Conservation (phyloP, 495 filamentous ascomycete species). For the Hypoxylon intermedium region DNA sequence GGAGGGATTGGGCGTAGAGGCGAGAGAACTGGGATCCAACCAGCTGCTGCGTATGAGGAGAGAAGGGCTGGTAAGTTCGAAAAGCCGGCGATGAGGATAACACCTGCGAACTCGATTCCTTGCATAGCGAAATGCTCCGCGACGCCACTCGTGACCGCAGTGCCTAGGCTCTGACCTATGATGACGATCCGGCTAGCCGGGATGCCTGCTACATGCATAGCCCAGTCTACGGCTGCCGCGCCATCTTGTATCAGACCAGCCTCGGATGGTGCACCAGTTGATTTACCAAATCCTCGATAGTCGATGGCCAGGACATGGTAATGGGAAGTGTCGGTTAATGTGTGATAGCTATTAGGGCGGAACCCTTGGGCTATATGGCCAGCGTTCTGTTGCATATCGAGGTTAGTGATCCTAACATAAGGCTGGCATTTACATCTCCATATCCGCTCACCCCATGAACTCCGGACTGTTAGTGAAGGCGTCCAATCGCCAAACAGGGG, state of each 20-base stretch:
- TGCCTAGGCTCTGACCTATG: slow-evolving; percentile 89
- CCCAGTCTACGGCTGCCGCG: slow-evolving; percentile 73
- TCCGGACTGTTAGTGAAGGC: slow-evolving; percentile 19
- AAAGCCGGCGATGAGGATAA: slow-evolving; percentile 82
- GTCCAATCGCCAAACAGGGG: slow-evolving; percentile 13
- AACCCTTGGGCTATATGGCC: slow-evolving; percentile 70
- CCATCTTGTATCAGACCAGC: slow-evolving; percentile 83
- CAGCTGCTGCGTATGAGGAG: slow-evolving; percentile 67
- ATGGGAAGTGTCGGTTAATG: slow-evolving; percentile 63
- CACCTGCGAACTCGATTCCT: slow-evolving; percentile 66
- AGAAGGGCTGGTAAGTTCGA: slow-evolving; percentile 74
- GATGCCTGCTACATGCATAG: slow-evolving; percentile 67
- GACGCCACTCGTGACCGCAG: slow-evolving; percentile 77
- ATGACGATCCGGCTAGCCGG: slow-evolving; percentile 76
- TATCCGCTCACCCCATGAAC: slow-evolving; percentile 53
- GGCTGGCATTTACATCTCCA: too few relatives aligned
- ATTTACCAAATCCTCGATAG: slow-evolving; percentile 89
- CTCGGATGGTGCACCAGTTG: slow-evolving; percentile 81
- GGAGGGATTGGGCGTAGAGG: slow-evolving; percentile 64
- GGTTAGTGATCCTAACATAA: slow-evolving; percentile 6
- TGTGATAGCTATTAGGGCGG: slow-evolving; percentile 68
- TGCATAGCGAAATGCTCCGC: slow-evolving; percentile 67
- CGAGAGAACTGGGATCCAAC: slow-evolving; percentile 77
- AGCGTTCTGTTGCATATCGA: slow-evolving; percentile 51
- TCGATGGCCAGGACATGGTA: slow-evolving; percentile 72